phyloP scores from a whole-genome alignment of 495 filamentous ascomycete genomes.

The Alectoria sarmentosa region DNA sequence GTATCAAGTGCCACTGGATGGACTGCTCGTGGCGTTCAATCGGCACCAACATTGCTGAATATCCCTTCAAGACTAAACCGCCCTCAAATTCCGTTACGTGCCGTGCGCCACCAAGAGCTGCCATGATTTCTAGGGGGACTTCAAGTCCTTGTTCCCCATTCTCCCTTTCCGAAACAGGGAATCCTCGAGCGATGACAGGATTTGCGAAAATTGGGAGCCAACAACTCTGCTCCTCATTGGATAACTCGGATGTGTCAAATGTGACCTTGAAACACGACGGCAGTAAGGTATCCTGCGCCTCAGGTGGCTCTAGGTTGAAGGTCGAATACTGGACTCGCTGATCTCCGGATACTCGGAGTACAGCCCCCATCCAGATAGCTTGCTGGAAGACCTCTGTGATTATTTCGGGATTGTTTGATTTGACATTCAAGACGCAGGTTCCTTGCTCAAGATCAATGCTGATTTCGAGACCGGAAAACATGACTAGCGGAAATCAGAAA shows the following conservation, averaged over 20 bases:
- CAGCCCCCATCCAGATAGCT: constrained; percentile 24
- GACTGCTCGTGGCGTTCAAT: constrained; percentile 12
- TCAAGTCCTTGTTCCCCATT: constrained; percentile 24
- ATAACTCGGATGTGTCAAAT: neutral
- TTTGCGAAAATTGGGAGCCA: constrained; percentile 27
- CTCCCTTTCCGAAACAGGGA: constrained; percentile 21
- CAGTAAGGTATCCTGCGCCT: no score
- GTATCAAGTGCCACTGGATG: constrained; percentile 29
- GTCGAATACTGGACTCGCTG: constrained; percentile 17
- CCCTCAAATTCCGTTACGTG: constrained; percentile 25
- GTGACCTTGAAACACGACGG: neutral
- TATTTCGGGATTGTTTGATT: neutral
- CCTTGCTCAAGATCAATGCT: neutral
- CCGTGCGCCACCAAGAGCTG: constrained; percentile 23
- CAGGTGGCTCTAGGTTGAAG: neutral
- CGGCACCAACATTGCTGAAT: constrained; percentile 26
- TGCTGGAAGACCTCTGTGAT: constrained; percentile 22
- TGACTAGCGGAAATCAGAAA: no score
- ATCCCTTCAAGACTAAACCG: constrained; percentile 27
- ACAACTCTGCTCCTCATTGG: constrained; percentile 16
- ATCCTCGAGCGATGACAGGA: constrained; percentile 23
- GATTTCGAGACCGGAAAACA: neutral
- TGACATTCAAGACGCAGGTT: neutral
- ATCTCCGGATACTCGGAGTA: constrained; percentile 19
- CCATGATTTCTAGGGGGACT: constrained; percentile 23